Evolutionary conservation across 768 basidiomycete species (phyloP).

Genomic region (Dentipellis fragilis): DNA sequence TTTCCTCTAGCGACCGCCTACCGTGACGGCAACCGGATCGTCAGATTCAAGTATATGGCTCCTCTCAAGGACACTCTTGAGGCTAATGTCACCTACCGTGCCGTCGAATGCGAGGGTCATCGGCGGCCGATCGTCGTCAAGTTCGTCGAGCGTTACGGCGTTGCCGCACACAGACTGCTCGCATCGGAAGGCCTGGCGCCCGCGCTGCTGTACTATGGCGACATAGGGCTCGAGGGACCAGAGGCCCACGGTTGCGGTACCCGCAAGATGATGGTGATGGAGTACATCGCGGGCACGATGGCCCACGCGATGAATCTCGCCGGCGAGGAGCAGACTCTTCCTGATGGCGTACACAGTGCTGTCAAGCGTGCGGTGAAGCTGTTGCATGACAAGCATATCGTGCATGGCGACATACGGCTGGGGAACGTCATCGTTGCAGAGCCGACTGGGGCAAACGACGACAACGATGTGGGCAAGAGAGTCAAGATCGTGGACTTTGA

Average conservation of each 20-base stretch:
- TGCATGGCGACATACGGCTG: no score
- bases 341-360: no score
- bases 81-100: neutral
- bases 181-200: constrained; percentile 19
- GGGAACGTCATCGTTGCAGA: no score
- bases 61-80: neutral
- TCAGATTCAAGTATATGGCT: neutral
- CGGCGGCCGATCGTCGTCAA: constrained; percentile 23
- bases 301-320: no score
- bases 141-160: constrained; percentile 26
- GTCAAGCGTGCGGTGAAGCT: no score
- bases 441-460: no score
- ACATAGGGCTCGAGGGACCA: constrained; percentile 9
- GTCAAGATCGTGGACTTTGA: no score
- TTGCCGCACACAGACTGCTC: constrained; percentile 22
- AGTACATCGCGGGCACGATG: constrained; percentile 19
- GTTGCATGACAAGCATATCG: no score
- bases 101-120: neutral
- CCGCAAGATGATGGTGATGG: constrained; percentile 31
- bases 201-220: constrained; percentile 8
- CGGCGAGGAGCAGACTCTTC: no score
- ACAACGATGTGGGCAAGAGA: no score
- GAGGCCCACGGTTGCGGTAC: neutral
- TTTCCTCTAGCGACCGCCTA: neutral
- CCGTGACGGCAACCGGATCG: neutral